Evolutionary conservation across 306 rosid genomes (phyloP), one percentile per base, ranked within the genome.

Genomic region (Pterocarpus macrocarpus): DNA sequence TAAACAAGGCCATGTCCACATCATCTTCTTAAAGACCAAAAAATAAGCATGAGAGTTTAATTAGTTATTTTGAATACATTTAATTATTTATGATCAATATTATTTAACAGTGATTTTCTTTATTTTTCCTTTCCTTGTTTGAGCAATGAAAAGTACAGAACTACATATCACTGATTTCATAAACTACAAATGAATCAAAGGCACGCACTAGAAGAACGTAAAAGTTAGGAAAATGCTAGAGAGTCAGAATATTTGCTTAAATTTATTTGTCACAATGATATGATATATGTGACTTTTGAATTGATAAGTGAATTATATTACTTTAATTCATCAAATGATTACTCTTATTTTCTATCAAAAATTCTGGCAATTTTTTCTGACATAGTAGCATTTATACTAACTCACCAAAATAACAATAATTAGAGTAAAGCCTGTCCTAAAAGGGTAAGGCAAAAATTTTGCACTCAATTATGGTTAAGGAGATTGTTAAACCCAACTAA

Each of bases 401-500:
- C 45, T 56, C 28, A 17, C 65, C 12, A 2, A 75, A 57, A 64
- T 53, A 80, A 53, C 80, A 64, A 22, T 12, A 50, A 50, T 22
- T 22, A 38, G 69, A 77, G 58, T 15, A 38, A 66, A 66, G 45
- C 36, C 16, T 45, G 71, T 7, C 7, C 77, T 44, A 47, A 13
- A 12, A 45, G 35, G 34, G 72, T 43, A 62, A 69, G 78, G 44
- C 74, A 50, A 70, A 43, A 65, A 69, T 33, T 70, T 63, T 1
- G 5, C 56, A 70, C 33, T 47, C 17, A 69, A 75, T 77, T 53
- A 71, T 41, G 69, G 69, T 1, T 64, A 77, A 64, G 5, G 55
- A 71, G 69, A 71, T 77, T 55, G 71, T 63, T 71, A 71, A 64
- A 77, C 35, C 38, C 75, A 53, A 56, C 79, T 33, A 82, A 55